Base-by-base conservation (phyloP, 306 rosid genomes). In the Vicia sativa region DNA sequence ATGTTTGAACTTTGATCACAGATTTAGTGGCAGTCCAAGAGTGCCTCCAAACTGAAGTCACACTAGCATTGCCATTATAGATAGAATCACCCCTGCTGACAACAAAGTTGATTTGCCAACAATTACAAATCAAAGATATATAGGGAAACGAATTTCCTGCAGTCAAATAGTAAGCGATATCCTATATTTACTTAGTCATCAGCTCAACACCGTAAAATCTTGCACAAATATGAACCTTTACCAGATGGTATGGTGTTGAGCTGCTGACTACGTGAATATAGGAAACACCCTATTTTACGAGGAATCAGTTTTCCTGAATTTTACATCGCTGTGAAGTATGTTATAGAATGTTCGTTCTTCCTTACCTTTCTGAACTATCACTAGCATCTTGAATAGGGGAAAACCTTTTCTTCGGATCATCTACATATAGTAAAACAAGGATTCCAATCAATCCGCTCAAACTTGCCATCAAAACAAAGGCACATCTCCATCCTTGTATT, bases 401-500 rank as follows among this genome's bases (percentile, higher is more conserved):
- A 49, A 16, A 21, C 65, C 71, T 71, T 78, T 75, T 83, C 73
- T 77, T 76, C 4, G 99, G 99, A 56, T 90, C 99, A 78, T 83
- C 79, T 39, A 88, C 99, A 43, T 86, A 88, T 49, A 78, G 55
- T 42, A 80, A 84, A 75, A 93, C 97, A 65, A 93, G 95, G 55
- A 81, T 12, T 34, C 97, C 99, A 42, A 93, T 90, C n/a, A 79
- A 41, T 56, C 86, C 84, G 82, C 99, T 93, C 79, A 88, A 72
- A 57, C 79, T 35, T 62, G 99, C 96, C 92, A 93, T 85, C 73
- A 90, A 63, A 71, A 85, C 35, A 59, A 90, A 93, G 56, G 99
- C 97, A 42, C 82, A 80, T 11, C 99, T 83, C 99, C 99, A 93
- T 53, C 99, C 99, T 12, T 81, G 78, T 58, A 87, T 71, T 6